Conservation (phyloP, 352 stramenopile genomes). For the Phytophthora brassicae region DNA sequence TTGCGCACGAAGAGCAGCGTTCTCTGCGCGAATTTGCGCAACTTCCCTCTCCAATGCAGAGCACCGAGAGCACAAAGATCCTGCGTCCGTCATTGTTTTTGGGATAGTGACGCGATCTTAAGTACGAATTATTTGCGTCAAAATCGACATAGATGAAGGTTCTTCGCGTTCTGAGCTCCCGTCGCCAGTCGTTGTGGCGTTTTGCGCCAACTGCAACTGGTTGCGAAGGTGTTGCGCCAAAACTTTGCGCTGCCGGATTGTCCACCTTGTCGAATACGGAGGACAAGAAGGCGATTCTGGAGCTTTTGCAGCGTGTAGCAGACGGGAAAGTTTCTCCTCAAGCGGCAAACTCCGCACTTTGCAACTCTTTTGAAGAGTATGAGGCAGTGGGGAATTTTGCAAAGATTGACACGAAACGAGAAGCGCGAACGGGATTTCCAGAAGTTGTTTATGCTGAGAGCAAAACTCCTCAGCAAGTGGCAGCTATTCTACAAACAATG, state of each 20-base stretch:
- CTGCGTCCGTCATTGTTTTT: no score
- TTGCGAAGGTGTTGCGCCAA: neutral
- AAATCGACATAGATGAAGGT: slow-evolving; percentile 27
- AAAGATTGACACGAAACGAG: slow-evolving; percentile 90
- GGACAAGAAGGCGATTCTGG: slow-evolving; percentile 36
- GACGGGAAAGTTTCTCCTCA: slow-evolving; percentile 44
- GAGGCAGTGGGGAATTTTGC: slow-evolving; percentile 55
- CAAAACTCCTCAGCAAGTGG: slow-evolving; percentile 91
- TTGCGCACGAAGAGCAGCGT: slow-evolving; percentile 27
- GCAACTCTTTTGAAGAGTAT: slow-evolving; percentile 37
- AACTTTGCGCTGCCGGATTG: slow-evolving; percentile 6
- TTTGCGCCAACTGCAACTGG: slow-evolving; percentile 1
- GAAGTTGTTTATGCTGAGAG: slow-evolving; percentile 95
- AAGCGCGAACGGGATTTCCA: slow-evolving; percentile 91
- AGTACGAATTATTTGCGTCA: slow-evolving; percentile 9
- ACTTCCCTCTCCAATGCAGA: slow-evolving; percentile 27
- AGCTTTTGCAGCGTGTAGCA: slow-evolving; percentile 61
- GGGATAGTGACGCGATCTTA: no score
- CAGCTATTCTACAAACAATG: slow-evolving; percentile 90
- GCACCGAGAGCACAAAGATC: slow-evolving; percentile 29
- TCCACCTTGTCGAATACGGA: slow-evolving; percentile 18
- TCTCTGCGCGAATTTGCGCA: slow-evolving; percentile 27
- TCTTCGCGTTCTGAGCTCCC: slow-evolving; percentile 6
- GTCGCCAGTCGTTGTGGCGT: slow-evolving; percentile 8
- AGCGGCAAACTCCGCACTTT: slow-evolving; percentile 34